A percentile compares a stretch with the other conserved stretches of the same genome.
phyloP scores from a whole-genome alignment of 202 grass and related monocot genomes.

The Eragrostis tef region DNA sequence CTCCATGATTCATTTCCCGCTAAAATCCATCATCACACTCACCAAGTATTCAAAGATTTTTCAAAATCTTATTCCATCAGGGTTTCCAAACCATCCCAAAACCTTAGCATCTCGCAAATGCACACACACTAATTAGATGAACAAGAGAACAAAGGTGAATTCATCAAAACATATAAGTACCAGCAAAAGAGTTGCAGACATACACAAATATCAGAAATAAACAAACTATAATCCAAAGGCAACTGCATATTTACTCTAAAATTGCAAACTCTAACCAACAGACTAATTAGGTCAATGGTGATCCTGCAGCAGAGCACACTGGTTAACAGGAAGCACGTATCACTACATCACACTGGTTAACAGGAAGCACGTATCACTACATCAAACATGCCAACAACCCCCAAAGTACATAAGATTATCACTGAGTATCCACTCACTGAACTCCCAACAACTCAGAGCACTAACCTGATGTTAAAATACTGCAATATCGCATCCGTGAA shows the following conservation, averaged over 20 bases:
- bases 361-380: not conserved
- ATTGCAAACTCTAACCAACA: not conserved
- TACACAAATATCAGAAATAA: not conserved
- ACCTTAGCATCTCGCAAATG: not conserved
- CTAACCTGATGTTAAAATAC: too few relatives aligned
- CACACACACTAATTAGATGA: not conserved
- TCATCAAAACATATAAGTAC: too few relatives aligned
- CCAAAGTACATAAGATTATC: too few relatives aligned
- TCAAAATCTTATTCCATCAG: not conserved
- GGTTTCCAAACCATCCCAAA: not conserved
- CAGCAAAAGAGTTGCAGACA: not conserved
- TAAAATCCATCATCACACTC: not conserved
- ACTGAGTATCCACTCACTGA: not conserved
- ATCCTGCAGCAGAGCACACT: not conserved
- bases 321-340: not conserved
- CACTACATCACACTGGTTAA: not conserved
- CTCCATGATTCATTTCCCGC: not conserved
- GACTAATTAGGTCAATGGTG: not conserved
- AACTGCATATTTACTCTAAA: not conserved
- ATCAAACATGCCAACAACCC: not conserved
- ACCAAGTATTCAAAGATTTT: constrained; percentile 4
- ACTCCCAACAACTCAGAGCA: not conserved
- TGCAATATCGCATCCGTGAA: not conserved
- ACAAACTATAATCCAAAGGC: not conserved
- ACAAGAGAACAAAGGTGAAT: not conserved